A percentile compares a stretch with the other conserved stretches of the same genome.
These are phyloP conservation scores for Leucoagaricus sp. DNA, from an alignment of 1,284 basidiomycete genomes.

Conservation along the genomic window DNA sequence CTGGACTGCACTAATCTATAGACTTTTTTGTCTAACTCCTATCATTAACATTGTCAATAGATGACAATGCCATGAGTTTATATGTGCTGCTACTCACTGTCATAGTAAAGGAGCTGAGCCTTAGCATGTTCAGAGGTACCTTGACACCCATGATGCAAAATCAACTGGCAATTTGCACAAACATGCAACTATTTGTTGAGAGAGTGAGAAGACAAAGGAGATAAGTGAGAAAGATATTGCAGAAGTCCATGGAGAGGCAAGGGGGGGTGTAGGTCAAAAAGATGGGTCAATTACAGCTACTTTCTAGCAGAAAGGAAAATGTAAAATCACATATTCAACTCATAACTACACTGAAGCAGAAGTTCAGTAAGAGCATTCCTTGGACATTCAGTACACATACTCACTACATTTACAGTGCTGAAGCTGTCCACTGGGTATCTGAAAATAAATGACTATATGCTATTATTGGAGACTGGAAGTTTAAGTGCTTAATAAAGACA, in stretches of 20 bases:
- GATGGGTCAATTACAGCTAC: background rate
- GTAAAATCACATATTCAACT: slow-evolving; percentile 27
- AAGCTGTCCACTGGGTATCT: slow-evolving; percentile 30
- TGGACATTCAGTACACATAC: background rate
- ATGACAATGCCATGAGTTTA: slow-evolving; percentile 33
- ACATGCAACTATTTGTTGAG: slow-evolving; percentile 40
- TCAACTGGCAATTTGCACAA: slow-evolving; percentile 37
- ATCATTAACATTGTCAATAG: slow-evolving; percentile 20
- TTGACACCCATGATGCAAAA: slow-evolving; percentile 29
- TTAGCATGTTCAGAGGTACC: slow-evolving; percentile 25
- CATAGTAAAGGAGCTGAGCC: slow-evolving; percentile 17
- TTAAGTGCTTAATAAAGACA: slow-evolving; percentile 25
- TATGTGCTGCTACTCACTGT: slow-evolving; percentile 30
- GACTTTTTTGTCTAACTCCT: slow-evolving; percentile 29
- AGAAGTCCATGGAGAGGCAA: background rate
- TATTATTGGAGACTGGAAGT: slow-evolving; percentile 24
- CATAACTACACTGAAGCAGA: slow-evolving; percentile 23
- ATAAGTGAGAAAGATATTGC: slow-evolving; percentile 17
- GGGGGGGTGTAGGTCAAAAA: too few species aligned
- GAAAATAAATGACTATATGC: slow-evolving; percentile 25
- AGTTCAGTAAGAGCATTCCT: slow-evolving; percentile 20
- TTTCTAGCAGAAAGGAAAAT: slow-evolving; percentile 25
- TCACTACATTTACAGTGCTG: slow-evolving; percentile 20
- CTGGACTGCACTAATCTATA: slow-evolving; percentile 31
- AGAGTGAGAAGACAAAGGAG: slow-evolving; percentile 27